phyloP scores from a whole-genome alignment of 2,329 filamentous ascomycete genomes.

The Fusarium succisae region DNA sequence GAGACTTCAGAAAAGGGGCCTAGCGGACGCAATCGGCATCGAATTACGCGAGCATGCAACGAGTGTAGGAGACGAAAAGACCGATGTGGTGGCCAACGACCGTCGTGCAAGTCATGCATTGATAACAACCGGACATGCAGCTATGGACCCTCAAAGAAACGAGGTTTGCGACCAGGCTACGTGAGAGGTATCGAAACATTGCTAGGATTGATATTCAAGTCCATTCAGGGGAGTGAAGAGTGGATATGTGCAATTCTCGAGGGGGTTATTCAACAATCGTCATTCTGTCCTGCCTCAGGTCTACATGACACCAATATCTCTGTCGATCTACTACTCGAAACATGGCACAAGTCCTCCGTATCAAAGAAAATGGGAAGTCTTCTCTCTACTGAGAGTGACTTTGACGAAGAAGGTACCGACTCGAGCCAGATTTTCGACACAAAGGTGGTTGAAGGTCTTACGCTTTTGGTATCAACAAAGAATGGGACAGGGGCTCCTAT shows the following conservation, averaged over 20 bases:
- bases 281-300: neutral
- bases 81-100: neutral
- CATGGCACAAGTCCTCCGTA: neutral
- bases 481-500: neutral
- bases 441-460: neutral
- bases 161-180: neutral
- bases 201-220: neutral
- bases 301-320: neutral
- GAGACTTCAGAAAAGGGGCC: neutral
- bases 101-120: neutral
- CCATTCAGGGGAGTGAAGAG: neutral
- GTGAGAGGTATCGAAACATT: constrained; percentile 12
- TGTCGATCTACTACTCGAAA: neutral
- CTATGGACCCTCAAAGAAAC: constrained; percentile 11
- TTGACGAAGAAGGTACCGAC: neutral
- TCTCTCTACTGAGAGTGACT: neutral
- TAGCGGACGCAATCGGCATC: neutral
- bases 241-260: neutral
- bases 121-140: neutral
- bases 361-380: neutral
- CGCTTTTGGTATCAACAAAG: neutral
- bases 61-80: constrained; percentile 4
- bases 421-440: neutral
- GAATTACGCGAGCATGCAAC: constrained; percentile 9
- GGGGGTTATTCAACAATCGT: rapidly evolving